Conservation (phyloP, 2,329 filamentous ascomycete genomes). For the Exophiala viscosa region DNA sequence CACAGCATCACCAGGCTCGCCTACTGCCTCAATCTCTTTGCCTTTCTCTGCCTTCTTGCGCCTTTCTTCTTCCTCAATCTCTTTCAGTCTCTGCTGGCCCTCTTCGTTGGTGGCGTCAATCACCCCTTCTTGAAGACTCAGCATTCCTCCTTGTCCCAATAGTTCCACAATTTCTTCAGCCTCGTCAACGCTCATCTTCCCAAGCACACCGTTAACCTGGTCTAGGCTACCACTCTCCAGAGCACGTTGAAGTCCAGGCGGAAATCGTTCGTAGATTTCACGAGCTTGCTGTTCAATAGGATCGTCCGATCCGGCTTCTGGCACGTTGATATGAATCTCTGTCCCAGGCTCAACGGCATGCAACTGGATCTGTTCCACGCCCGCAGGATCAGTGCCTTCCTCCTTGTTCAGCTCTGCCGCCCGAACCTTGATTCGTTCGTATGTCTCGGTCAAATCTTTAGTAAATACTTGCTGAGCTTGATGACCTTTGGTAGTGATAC, state of each 20-base stretch:
- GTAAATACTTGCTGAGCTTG: slow-evolving; percentile 86
- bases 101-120: slow-evolving; percentile 93
- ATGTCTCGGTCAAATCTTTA: slow-evolving; percentile 89
- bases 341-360: slow-evolving; percentile 93
- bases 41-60: slow-evolving; percentile 26
- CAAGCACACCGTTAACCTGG: slow-evolving; percentile 80
- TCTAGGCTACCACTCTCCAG: slow-evolving; percentile 87
- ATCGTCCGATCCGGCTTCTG: slow-evolving; percentile 64
- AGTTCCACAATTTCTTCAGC: slow-evolving; percentile 81
- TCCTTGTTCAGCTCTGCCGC: slow-evolving; percentile 68
- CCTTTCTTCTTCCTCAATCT: slow-evolving; percentile 62
- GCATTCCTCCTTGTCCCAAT: slow-evolving; percentile 76
- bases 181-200: slow-evolving; percentile 82
- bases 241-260: slow-evolving; percentile 74
- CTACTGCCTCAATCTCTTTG: slow-evolving; percentile 5
- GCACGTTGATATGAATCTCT: slow-evolving; percentile 82
- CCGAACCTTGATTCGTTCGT: slow-evolving; percentile 73
- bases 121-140: slow-evolving; percentile 87
- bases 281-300: slow-evolving; percentile 60
- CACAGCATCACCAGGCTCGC: slow-evolving; percentile 26
- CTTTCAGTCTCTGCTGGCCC: slow-evolving; percentile 71
- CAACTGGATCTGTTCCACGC: slow-evolving; percentile 93
- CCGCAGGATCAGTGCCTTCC: slow-evolving; percentile 52
- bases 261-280: slow-evolving; percentile 77
- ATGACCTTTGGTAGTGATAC: slow-evolving; percentile 83